A percentile compares a stretch with the other conserved stretches of the same genome.
Evolutionary conservation across 345 rosid species (phyloP).

Genomic region (Eucalyptus brandiana): DNA sequence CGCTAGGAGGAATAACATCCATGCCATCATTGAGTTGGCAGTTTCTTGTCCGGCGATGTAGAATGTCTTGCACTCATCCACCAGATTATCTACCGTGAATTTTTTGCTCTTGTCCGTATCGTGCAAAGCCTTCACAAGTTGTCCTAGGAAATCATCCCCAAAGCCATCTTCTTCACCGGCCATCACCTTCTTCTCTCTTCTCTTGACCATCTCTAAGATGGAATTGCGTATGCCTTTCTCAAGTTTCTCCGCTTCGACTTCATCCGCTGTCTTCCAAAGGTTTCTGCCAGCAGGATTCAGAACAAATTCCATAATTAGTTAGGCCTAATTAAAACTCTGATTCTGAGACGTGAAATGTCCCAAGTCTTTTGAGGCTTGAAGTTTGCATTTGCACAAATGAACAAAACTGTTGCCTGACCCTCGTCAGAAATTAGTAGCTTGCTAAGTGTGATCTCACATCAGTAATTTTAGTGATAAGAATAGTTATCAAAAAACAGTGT

Average conservation of each 20-base stretch:
- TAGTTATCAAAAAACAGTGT: background rate
- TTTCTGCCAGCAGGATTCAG: background rate
- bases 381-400: background rate
- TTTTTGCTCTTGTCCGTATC: slow-evolving; percentile 1
- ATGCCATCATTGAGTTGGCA: slow-evolving; percentile 8
- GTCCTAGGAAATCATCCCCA: slow-evolving; percentile 19
- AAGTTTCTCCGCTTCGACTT: slow-evolving; percentile 1
- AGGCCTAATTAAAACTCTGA: background rate
- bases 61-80: slow-evolving; percentile 44
- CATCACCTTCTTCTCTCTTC: slow-evolving; percentile 3
- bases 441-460: background rate
- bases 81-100: background rate
- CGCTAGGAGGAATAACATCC: slow-evolving; percentile 26
- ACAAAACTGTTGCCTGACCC: background rate
- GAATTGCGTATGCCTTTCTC: background rate
- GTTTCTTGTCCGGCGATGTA: slow-evolving; percentile 28
- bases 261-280: slow-evolving; percentile 9
- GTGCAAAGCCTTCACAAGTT: slow-evolving; percentile 5
- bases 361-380: background rate
- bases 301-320: background rate
- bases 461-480: background rate
- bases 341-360: background rate
- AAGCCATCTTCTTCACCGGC: background rate
- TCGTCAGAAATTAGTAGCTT: background rate
- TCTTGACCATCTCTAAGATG: background rate